Percentiles rank a stretch among this genome's conserved stretches.
phyloP scores from a whole-genome alignment of 2,329 filamentous ascomycete species.

The Septoria linicola region DNA sequence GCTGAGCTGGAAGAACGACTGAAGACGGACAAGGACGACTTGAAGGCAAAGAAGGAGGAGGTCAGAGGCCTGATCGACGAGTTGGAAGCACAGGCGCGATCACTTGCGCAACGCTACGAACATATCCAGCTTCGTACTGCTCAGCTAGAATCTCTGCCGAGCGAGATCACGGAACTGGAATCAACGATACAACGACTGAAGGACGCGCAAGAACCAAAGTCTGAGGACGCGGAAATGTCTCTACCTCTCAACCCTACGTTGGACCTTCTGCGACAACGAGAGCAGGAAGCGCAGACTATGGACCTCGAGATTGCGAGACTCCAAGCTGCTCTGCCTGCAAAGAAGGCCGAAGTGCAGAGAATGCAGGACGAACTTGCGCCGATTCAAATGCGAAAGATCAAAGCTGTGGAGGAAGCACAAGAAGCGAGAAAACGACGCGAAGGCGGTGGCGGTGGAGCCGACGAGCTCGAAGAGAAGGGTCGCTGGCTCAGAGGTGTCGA shows the following conservation, averaged over 20 bases:
- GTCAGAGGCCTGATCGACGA: constrained; percentile 71
- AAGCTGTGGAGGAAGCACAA: constrained; percentile 64
- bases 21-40: constrained; percentile 66
- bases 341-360: constrained; percentile 65
- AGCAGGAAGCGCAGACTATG: constrained; percentile 44
- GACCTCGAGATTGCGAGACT: constrained; percentile 50
- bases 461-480: constrained; percentile 73
- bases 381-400: constrained; percentile 65
- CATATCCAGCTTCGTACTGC: constrained; percentile 53
- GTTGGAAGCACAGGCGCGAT: constrained; percentile 64
- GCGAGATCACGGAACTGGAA: constrained; percentile 54
- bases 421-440: constrained; percentile 70
- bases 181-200: constrained; percentile 50
- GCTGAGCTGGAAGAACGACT: constrained; percentile 70
- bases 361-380: constrained; percentile 67
- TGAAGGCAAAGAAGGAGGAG: constrained; percentile 78
- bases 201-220: constrained; percentile 39
- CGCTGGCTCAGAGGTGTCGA: constrained; percentile 74
- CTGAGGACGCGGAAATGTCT: constrained; percentile 40
- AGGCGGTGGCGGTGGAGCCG: constrained; percentile 59
- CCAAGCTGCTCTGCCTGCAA: constrained; percentile 62
- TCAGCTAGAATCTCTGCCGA: constrained; percentile 52
- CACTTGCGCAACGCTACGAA: constrained; percentile 58
- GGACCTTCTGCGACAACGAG: constrained; percentile 41
- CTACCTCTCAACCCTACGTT: constrained; percentile 48